phyloP scores from a whole-genome alignment of 805 yeast genomes.

The Wickerhamomyces pijperi region DNA sequence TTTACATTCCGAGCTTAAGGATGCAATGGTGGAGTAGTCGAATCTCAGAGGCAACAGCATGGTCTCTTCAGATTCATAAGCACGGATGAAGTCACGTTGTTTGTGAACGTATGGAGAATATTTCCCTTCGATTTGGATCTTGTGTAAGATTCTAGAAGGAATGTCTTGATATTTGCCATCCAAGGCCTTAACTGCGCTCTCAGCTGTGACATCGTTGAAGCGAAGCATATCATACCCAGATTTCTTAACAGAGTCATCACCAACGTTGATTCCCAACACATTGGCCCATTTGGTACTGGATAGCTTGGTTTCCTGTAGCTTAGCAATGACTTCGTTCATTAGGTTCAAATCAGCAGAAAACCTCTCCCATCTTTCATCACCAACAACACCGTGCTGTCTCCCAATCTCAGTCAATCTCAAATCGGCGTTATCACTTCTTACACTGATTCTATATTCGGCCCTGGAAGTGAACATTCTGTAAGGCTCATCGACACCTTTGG shows the following conservation, averaged over 20 bases:
- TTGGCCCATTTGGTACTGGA: conserved; percentile 59
- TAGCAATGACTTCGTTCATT: conserved; percentile 32
- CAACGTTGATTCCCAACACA: conserved; percentile 32
- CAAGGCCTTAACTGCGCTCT: conserved; percentile 7
- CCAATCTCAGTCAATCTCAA: conserved; percentile 68
- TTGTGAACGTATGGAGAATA: conserved; percentile 72
- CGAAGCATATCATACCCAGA: conserved; percentile 66
- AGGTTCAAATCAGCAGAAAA: conserved; percentile 31
- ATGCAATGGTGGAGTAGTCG: conserved; percentile 47
- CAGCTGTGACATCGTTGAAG: conserved; percentile 30
- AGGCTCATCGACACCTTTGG: conserved; percentile 95
- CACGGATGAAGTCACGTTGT: conserved; percentile 59
- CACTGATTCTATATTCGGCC: conserved; percentile 83
- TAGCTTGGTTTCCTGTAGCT: conserved; percentile 31
- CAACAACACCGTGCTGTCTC: conserved; percentile 51
- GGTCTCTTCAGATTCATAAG: conserved; percentile 76
- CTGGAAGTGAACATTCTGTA: conserved; percentile 97
- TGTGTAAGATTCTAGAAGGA: conserved; percentile 38
- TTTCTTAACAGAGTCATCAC: conserved; percentile 41
- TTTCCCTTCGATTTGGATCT: conserved; percentile 68
- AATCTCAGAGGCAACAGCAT: conserved; percentile 57
- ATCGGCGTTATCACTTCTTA: conserved; percentile 93
- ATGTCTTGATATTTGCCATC: conserved; percentile 18
- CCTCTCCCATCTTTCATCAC: conserved; percentile 42
- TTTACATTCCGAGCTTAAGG: conserved; percentile 71